Percentiles rank a stretch among this genome's conserved stretches.
Conservation (phyloP, 1,284 basidiomycete species). For the Cryptococcus sp. region DNA sequence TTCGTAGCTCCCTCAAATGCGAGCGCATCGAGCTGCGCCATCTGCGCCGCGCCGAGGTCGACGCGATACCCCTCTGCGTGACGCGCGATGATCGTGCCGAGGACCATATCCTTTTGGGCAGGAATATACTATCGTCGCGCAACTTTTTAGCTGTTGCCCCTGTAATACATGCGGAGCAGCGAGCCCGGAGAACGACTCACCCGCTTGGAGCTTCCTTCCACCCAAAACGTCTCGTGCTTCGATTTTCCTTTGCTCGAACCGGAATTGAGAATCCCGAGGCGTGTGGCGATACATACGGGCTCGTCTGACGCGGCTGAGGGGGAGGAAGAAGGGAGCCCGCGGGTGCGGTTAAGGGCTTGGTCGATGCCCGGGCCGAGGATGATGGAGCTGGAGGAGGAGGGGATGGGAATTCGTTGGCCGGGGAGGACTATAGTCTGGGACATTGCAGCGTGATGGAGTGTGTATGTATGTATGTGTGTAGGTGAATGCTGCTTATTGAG, state of each 20-base stretch:
- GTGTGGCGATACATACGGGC: constrained; percentile 29
- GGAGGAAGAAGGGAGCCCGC: constrained; percentile 1
- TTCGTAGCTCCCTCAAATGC: constrained; percentile 56
- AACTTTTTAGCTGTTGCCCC: neutral
- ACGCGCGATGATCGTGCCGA: constrained; percentile 53
- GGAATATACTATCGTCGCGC: constrained; percentile 49
- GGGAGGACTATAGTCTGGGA: constrained; percentile 42
- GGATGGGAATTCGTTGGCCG: constrained; percentile 38
- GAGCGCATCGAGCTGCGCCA: constrained; percentile 52
- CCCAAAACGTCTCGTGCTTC: constrained; percentile 38
- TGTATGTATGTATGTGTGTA: neutral
- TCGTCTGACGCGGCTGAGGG: constrained; percentile 10
- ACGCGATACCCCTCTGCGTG: constrained; percentile 55
- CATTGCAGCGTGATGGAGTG: constrained; percentile 1
- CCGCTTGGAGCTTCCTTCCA: constrained; percentile 46
- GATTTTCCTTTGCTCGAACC: constrained; percentile 34
- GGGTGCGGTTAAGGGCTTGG: constrained; percentile 15
- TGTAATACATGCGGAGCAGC: no score
- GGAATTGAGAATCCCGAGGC: constrained; percentile 36
- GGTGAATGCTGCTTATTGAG: neutral
- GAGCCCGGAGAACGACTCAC: constrained; percentile 20
- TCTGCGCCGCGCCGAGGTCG: constrained; percentile 53
- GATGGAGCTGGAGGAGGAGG: constrained; percentile 27
- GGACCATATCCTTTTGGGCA: constrained; percentile 51
- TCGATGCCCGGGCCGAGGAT: constrained; percentile 45